Percentiles rank a stretch among this genome's conserved stretches.
Evolutionary conservation across 306 rosid species (phyloP).

Genomic region (Argentina anserina): DNA sequence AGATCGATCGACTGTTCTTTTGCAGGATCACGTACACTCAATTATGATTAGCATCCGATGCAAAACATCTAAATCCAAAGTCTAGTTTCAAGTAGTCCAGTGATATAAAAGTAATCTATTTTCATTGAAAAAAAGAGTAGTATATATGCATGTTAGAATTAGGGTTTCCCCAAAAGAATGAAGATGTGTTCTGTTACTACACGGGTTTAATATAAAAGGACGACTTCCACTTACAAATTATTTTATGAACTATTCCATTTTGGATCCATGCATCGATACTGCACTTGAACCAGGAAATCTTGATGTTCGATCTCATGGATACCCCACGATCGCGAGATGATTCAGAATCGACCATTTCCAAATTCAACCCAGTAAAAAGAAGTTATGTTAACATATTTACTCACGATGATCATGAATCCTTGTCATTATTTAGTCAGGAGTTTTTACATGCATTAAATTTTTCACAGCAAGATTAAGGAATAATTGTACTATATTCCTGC

Average conservation of each 20-base stretch:
- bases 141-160: too few species aligned
- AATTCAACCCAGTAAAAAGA: not conserved
- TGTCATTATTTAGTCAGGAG: conserved; percentile 49
- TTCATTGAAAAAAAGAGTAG: too few species aligned
- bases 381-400: not conserved
- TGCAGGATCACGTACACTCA: too few species aligned
- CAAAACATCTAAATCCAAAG: too few species aligned
- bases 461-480: conserved; percentile 34
- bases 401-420: conserved; percentile 12
- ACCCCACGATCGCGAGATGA: not conserved
- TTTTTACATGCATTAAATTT: conserved; percentile 32
- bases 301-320: not conserved
- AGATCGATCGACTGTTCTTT: too few species aligned
- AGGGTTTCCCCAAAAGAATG: not conserved
- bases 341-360: not conserved
- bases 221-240: too few species aligned
- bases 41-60: too few species aligned
- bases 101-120: not conserved
- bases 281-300: not conserved
- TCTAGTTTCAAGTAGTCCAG: not conserved
- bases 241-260: not conserved
- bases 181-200: conserved; percentile 1
- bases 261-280: not conserved
- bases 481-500: not conserved
- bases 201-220: not conserved